Base-by-base conservation (phyloP, 805 yeast genomes). In the Kurtzmaniella cleridarum region DNA sequence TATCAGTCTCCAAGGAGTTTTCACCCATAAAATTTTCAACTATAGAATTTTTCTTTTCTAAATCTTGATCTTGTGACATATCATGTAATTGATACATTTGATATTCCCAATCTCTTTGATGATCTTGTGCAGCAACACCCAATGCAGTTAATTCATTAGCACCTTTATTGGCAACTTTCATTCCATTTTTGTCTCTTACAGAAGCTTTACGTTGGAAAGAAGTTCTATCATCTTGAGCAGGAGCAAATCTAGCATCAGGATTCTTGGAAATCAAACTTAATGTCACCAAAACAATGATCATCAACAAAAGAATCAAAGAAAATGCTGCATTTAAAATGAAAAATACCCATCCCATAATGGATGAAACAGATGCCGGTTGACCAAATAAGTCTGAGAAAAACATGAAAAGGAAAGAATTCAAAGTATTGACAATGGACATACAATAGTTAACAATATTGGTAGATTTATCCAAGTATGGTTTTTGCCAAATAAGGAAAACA, bases 341-440 rank as follows among this genome's bases (percentile, higher is more conserved):
- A 64, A 86, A 90, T 2, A 90, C 72, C 79, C 95, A 84, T 1
- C 95, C 97, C 95, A 90, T 86, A 40, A 90, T 77, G 1, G 95
- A 81, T 11, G 81, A 69, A 10, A 86, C 96, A 7, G 77, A 75
- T 15, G 79, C 81, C 7, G 87, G 81, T 64, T 89, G 96, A 36
- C 82, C 80, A 63, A 85, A 88, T 45, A 90, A 65, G 53, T 84
- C 81, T 3, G 95, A 85, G 57, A 88, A 90, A 69, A 90, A 90
- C 46, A 86, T 57, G 66, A 87, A 90, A 45, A 90, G 71, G 60
- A 88, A 81, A 27, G 96, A 85, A 62, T 90, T 90, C 41, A 88
- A 46, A 5, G 87, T 76, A 27, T 75, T 77, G 18, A 90, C 89
- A 10, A 84, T 74, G 37, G 82, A 73, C 62, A 87, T 82, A 50